Percentiles rank a stretch among this genome's conserved stretches.
Evolutionary conservation across 371 early-diverging fungal species (phyloP).

Genomic region (Zopfochytrium polystomum): DNA sequence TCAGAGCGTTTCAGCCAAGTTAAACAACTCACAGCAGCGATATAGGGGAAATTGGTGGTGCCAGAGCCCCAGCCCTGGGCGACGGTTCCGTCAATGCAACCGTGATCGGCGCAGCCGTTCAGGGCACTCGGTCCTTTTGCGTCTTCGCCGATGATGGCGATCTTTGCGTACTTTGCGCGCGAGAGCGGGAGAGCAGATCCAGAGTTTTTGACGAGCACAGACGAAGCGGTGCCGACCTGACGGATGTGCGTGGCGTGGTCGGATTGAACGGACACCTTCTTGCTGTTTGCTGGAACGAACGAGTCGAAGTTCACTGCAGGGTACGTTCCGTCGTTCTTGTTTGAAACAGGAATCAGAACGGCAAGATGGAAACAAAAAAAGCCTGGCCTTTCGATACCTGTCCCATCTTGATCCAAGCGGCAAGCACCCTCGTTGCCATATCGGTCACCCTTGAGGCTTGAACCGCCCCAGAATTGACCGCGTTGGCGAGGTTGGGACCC

Average conservation of each 20-base stretch:
- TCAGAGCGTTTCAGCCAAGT: too few species aligned
- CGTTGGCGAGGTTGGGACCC: slow-evolving; percentile 22
- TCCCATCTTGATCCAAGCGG: slow-evolving; percentile 48
- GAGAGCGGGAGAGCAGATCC: slow-evolving; percentile 40
- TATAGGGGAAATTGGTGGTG: slow-evolving; percentile 56
- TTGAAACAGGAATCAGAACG: too few species aligned
- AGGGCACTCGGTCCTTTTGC: slow-evolving; percentile 30
- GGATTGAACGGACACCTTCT: slow-evolving; percentile 24
- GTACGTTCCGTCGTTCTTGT: slow-evolving; percentile 25
- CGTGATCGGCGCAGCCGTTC: slow-evolving; percentile 23
- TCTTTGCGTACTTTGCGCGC: neutral
- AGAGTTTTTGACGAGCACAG: slow-evolving; percentile 48
- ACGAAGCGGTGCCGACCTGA: slow-evolving; percentile 55
- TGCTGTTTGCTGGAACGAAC: slow-evolving; percentile 17
- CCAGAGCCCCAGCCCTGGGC: slow-evolving; percentile 69
- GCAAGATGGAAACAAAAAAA: too few species aligned
- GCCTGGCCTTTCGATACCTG: too few species aligned
- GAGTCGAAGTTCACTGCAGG: slow-evolving; percentile 36
- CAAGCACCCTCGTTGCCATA: slow-evolving; percentile 58
- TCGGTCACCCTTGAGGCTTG: slow-evolving; percentile 41
- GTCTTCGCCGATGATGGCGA: slow-evolving; percentile 57
- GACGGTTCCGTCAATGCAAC: slow-evolving; percentile 56
- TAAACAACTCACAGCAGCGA: slow-evolving; percentile 48
- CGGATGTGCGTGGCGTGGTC: slow-evolving; percentile 43
- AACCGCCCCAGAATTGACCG: slow-evolving; percentile 22